phyloP scores from a whole-genome alignment of 331 rosid species.

The Stylosanthes scabra region DNA sequence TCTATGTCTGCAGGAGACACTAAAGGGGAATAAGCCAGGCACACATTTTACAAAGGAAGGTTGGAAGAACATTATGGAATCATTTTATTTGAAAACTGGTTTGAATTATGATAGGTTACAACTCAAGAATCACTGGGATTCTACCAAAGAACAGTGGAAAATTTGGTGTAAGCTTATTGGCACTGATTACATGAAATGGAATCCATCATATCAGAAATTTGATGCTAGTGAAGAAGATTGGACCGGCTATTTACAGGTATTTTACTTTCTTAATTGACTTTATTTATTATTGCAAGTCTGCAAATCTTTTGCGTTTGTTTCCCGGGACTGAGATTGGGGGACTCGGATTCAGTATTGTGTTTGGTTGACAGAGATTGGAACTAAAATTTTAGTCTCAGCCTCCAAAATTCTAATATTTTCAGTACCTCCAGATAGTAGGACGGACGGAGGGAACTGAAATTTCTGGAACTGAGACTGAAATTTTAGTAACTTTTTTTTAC shows the following conservation, averaged over 20 bases:
- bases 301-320: too few relatives aligned
- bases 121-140: constrained; percentile 80
- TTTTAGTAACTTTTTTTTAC: too few relatives aligned
- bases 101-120: constrained; percentile 58
- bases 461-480: too few relatives aligned
- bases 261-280: too few relatives aligned
- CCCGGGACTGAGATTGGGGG: too few relatives aligned
- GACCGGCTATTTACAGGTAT: constrained; percentile 59
- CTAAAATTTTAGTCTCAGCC: too few relatives aligned
- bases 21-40: constrained; percentile 71
- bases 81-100: constrained; percentile 59
- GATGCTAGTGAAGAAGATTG: constrained; percentile 65
- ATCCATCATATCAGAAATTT: constrained; percentile 49
- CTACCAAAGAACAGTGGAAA: constrained; percentile 72
- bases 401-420: too few relatives aligned
- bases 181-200: constrained; percentile 68
- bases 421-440: too few relatives aligned
- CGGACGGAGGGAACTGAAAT: too few relatives aligned
- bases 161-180: constrained; percentile 62
- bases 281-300: too few relatives aligned
- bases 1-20: constrained; percentile 66
- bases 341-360: too few relatives aligned
- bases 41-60: constrained; percentile 77
- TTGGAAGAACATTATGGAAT: constrained; percentile 66
- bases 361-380: too few relatives aligned